Conservation (phyloP, 2,329 filamentous ascomycete species). For the Neocatenulostroma microsporum region DNA sequence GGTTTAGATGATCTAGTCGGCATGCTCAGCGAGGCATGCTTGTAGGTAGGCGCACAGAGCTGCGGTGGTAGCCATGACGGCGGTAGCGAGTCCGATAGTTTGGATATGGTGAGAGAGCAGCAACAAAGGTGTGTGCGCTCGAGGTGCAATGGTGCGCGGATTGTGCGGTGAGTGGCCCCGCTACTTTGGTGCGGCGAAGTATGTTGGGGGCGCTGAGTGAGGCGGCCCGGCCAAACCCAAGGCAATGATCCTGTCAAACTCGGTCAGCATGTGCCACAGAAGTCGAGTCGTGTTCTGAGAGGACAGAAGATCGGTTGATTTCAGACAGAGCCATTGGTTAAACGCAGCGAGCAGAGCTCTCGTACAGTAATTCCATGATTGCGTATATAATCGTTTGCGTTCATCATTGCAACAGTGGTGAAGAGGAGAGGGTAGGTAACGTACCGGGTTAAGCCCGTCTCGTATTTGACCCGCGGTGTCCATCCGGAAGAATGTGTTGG, state of each 20-base stretch:
- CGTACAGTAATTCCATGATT: conserved; percentile 7
- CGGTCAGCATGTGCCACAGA: too few species aligned
- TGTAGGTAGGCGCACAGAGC: conserved; percentile 14
- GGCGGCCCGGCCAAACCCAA: too few species aligned
- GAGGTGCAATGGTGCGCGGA: conserved; percentile 16
- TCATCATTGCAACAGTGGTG: conserved; percentile 5
- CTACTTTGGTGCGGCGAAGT: too few species aligned
- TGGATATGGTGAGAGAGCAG: conserved; percentile 17
- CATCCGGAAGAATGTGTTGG: background rate
- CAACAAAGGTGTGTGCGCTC: conserved; percentile 23
- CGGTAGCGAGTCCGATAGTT: conserved; percentile 19
- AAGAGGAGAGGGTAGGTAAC: background rate
- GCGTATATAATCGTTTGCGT: conserved; percentile 2
- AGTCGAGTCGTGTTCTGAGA: too few species aligned
- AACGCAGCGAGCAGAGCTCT: conserved; percentile 5
- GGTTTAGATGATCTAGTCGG: conserved; percentile 7
- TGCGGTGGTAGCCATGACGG: conserved; percentile 13
- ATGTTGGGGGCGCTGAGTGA: too few species aligned
- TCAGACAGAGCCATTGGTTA: conserved; percentile 6
- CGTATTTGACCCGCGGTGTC: too few species aligned
- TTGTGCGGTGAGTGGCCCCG: too few species aligned
- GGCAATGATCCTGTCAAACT: too few species aligned
- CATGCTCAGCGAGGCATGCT: conserved; percentile 8
- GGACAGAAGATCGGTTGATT: too few species aligned
- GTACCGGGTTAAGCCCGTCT: too few species aligned